These are phyloP conservation scores for Lobosporangium transversale DNA, from an alignment of 192 early-diverging fungal genomes.

Conservation along the genomic window DNA sequence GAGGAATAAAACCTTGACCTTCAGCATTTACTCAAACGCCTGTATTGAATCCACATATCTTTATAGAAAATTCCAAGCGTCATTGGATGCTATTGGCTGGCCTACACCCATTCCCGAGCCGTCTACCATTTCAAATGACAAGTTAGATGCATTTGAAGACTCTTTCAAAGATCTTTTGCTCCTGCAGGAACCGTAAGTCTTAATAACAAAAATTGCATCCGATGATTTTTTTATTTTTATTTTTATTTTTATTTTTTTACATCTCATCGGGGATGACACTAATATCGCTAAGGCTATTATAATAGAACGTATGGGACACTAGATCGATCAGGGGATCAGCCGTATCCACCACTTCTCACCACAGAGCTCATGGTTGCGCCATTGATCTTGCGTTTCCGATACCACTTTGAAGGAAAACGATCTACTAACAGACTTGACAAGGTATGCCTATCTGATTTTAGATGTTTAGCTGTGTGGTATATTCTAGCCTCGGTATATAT, in stretches of 20 bases:
- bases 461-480: too few relatives aligned
- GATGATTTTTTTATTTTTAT: too few relatives aligned
- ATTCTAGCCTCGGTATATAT: too few relatives aligned
- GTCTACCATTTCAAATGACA: conserved; percentile 10
- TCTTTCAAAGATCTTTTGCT: conserved; percentile 50
- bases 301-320: conserved; percentile 21
- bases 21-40: too few relatives aligned
- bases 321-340: conserved; percentile 21
- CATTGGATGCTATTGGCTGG: conserved; percentile 54
- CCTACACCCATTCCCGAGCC: conserved; percentile 48
- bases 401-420: conserved; percentile 76
- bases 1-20: too few relatives aligned
- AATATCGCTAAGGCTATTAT: too few relatives aligned
- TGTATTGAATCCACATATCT: background rate
- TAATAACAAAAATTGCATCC: too few relatives aligned
- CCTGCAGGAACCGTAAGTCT: conserved; percentile 53
- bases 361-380: conserved; percentile 66
- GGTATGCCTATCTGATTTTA: conserved; percentile 32
- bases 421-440: conserved; percentile 80
- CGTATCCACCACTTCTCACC: conserved; percentile 56
- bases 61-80: conserved; percentile 53
- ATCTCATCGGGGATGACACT: too few relatives aligned
- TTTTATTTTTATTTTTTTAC: too few relatives aligned
- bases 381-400: conserved; percentile 73
- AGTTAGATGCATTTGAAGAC: conserved; percentile 36